Conservation (phyloP, 2,329 filamentous ascomycete genomes). For the Xylariales sp. region DNA sequence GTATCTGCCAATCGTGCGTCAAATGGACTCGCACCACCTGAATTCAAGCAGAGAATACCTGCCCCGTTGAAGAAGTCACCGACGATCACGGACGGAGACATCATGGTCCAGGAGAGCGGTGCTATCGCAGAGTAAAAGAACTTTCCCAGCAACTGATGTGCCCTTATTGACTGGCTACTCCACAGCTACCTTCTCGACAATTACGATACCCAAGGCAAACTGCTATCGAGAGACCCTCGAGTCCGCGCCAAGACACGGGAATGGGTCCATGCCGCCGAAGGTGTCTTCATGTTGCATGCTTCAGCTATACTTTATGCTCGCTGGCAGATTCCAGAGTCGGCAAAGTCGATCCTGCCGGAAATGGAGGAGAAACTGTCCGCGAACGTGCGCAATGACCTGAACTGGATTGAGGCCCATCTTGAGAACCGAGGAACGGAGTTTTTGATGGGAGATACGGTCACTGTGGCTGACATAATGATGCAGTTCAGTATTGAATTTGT, state of each 20-base stretch:
- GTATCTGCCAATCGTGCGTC: constrained; percentile 1
- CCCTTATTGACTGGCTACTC: too few relatives aligned
- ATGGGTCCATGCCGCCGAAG: constrained; percentile 6
- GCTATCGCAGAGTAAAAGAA: constrained; percentile 1
- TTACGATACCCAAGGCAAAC: neutral
- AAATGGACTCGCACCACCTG: neutral
- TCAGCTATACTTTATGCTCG: constrained; percentile 1
- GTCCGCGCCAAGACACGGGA: constrained; percentile 3
- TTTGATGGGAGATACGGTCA: neutral
- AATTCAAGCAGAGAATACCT: constrained; percentile 1
- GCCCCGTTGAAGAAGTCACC: constrained; percentile 3
- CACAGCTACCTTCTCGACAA: constrained; percentile 4
- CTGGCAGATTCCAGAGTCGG: neutral
- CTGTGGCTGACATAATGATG: constrained; percentile 4
- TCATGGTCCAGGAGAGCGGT: constrained; percentile 1
- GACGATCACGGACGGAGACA: constrained; percentile 4
- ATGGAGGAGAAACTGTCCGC: constrained; percentile 3
- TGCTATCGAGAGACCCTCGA: neutral
- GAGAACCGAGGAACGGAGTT: constrained; percentile 2
- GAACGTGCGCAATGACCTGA: constrained; percentile 2
- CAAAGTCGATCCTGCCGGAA: neutral
- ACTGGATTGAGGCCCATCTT: constrained; percentile 2
- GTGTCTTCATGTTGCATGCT: constrained; percentile 1
- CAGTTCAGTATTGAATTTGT: constrained; percentile 5
- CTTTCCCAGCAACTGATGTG: too few relatives aligned